A percentile compares a stretch with the other conserved stretches of the same genome.
Evolutionary conservation across 805 yeast species (phyloP).

Genomic region (Saturnispora sekii): DNA sequence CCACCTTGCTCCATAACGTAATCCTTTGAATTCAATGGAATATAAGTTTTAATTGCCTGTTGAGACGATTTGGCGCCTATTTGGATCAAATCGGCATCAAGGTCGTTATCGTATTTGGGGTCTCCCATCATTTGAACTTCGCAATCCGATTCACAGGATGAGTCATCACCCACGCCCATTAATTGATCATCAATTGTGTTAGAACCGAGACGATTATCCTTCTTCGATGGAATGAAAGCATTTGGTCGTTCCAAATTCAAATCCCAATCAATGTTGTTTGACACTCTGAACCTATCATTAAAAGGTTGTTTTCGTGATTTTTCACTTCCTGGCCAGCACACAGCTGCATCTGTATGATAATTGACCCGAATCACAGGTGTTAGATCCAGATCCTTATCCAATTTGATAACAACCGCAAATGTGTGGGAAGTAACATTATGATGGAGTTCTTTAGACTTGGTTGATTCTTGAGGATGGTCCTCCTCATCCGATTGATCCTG

Average conservation of each 20-base stretch:
- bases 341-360: constrained; percentile 33
- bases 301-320: constrained; percentile 34
- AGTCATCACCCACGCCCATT: constrained; percentile 10
- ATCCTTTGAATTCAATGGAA: constrained; percentile 18
- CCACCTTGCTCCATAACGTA: constrained; percentile 16
- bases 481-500: constrained; percentile 12
- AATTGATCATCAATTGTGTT: constrained; percentile 13
- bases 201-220: constrained; percentile 3
- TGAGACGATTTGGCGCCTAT: constrained; percentile 21
- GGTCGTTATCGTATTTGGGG: constrained; percentile 6
- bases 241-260: constrained; percentile 33
- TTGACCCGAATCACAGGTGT: constrained; percentile 30
- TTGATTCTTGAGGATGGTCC: constrained; percentile 1
- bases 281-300: constrained; percentile 34
- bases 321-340: constrained; percentile 38
- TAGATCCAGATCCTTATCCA: constrained; percentile 31
- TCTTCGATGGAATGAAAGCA: constrained; percentile 27
- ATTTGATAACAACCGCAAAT: constrained; percentile 40
- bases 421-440: constrained; percentile 34
- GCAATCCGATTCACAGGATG: not conserved
- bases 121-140: constrained; percentile 5
- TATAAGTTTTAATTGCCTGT: constrained; percentile 20
- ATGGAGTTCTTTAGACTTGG: constrained; percentile 7
- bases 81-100: constrained; percentile 10
- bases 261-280: constrained; percentile 34